Percentiles rank a stretch among this genome's conserved stretches.
Evolutionary conservation across 1,284 basidiomycete genomes (phyloP).

Genomic region (Athelia sp.): DNA sequence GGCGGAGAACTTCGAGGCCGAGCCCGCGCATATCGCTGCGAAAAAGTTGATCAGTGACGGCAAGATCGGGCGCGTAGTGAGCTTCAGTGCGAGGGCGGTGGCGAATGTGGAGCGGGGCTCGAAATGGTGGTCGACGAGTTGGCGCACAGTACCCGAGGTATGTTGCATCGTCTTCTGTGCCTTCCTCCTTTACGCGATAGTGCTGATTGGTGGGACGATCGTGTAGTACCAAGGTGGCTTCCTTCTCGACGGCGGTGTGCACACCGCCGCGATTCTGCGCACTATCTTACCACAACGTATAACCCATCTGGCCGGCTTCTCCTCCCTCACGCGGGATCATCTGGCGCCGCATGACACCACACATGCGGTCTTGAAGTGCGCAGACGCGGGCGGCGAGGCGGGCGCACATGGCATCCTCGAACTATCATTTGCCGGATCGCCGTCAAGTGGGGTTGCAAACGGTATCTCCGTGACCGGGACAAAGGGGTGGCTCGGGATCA

Average conservation of each 20-base stretch:
- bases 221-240: constrained; percentile 78
- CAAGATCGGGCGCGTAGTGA: constrained; percentile 62
- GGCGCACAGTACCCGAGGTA: constrained; percentile 77
- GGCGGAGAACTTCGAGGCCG: constrained; percentile 81
- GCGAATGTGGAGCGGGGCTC: constrained; percentile 55
- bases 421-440: constrained; percentile 52
- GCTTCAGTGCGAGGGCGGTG: constrained; percentile 54
- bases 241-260: constrained; percentile 74
- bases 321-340: constrained; percentile 64
- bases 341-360: constrained; percentile 77
- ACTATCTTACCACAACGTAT: constrained; percentile 51
- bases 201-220: constrained; percentile 59
- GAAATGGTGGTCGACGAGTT: constrained; percentile 77
- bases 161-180: constrained; percentile 15
- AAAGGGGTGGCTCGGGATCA: constrained; percentile 53
- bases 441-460: constrained; percentile 30
- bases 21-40: constrained; percentile 53
- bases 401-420: constrained; percentile 40
- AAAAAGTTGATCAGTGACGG: constrained; percentile 48
- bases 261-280: constrained; percentile 59
- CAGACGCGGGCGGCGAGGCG: constrained; percentile 39
- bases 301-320: constrained; percentile 55
- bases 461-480: constrained; percentile 54
- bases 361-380: constrained; percentile 45
- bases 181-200: constrained; percentile 79